These are phyloP conservation scores for Tricholoma furcatifolium DNA, from an alignment of 768 basidiomycete species.

Conservation along the genomic window DNA sequence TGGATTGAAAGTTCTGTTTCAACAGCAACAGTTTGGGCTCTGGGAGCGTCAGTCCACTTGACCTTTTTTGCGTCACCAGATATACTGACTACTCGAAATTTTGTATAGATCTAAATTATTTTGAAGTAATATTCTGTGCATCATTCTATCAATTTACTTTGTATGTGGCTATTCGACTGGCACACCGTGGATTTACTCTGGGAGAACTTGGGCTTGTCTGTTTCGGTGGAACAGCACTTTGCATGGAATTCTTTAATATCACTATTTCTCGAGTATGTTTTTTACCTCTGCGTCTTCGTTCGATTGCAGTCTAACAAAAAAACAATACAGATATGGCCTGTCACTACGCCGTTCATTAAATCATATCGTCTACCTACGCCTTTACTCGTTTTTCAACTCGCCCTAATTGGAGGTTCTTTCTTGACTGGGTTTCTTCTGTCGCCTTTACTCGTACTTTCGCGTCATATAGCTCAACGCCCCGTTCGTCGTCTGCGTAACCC, in stretches of 20 bases:
- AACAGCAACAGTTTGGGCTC: slow-evolving; percentile 42
- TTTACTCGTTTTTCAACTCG: slow-evolving; percentile 86
- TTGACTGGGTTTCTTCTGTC: slow-evolving; percentile 94
- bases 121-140: slow-evolving; percentile 72
- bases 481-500: slow-evolving; percentile 80
- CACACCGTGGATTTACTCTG: slow-evolving; percentile 92
- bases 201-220: slow-evolving; percentile 91
- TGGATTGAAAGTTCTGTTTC: slow-evolving; percentile 46
- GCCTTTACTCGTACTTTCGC: slow-evolving; percentile 86
- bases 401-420: slow-evolving; percentile 89
- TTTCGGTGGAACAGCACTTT: slow-evolving; percentile 83
- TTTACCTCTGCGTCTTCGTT: background rate
- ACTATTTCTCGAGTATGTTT: slow-evolving; percentile 75
- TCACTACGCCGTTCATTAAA: slow-evolving; percentile 79
- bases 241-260: slow-evolving; percentile 83
- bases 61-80: background rate
- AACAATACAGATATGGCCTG: slow-evolving; percentile 70
- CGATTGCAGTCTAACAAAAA: background rate
- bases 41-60: slow-evolving; percentile 63
- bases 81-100: background rate
- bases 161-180: slow-evolving; percentile 85
- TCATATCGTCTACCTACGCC: slow-evolving; percentile 94
- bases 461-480: slow-evolving; percentile 88
- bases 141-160: slow-evolving; percentile 90
- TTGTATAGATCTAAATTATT: slow-evolving; percentile 66